Evolutionary conservation across 306 rosid genomes (phyloP).

Genomic region (Trifolium fragiferum): DNA sequence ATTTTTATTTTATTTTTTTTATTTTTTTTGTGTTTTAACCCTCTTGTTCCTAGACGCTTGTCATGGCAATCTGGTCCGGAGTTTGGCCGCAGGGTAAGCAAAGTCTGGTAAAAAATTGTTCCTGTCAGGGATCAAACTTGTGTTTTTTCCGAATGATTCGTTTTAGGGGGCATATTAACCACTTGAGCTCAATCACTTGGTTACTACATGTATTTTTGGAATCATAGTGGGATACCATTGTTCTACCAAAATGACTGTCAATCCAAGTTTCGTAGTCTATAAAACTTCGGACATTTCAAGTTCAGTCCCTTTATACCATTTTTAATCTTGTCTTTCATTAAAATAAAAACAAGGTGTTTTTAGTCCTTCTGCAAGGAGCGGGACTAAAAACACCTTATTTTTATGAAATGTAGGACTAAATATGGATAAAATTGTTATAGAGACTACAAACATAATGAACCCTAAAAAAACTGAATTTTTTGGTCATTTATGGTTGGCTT

Average conservation of each 20-base stretch:
- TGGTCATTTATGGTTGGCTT: conserved; percentile 1
- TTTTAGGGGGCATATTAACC: no score
- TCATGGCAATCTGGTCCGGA: no score
- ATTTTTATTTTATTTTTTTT: no score
- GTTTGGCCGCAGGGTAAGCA: no score
- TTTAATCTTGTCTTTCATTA: background rate
- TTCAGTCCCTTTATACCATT: background rate
- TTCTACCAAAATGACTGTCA: background rate
- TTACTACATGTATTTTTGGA: no score
- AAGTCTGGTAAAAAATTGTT: no score
- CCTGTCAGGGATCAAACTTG: no score
- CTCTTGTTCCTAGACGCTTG: no score
- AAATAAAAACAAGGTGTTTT: background rate
- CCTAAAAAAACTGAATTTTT: background rate
- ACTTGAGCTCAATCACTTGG: no score
- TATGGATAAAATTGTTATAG: background rate
- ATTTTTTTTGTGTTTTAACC: no score
- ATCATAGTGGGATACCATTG: background rate
- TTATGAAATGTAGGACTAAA: background rate
- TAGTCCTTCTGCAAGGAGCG: background rate
- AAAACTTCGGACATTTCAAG: background rate
- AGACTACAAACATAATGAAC: no score
- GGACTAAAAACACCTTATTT: background rate
- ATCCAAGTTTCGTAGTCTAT: background rate
- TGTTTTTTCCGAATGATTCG: no score